Percentiles rank a stretch among this genome's conserved stretches.
Conservation (phyloP, 75 land plant genomes). For the Selaginella moellendorffii region DNA sequence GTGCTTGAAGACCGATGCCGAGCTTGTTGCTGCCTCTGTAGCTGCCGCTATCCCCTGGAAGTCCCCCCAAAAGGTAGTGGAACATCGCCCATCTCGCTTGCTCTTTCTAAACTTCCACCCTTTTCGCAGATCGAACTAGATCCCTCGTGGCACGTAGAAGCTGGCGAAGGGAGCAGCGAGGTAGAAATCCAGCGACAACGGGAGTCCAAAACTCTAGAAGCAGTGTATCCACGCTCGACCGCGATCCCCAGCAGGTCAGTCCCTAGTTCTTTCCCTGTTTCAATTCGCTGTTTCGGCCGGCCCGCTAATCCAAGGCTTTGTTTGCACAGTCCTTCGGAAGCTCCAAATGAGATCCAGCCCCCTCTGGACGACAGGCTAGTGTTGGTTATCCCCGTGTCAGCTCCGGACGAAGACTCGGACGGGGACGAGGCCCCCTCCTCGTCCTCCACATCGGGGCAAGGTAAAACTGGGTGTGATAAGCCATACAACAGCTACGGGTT, state of each 20-base stretch:
- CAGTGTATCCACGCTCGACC: constrained; percentile 65
- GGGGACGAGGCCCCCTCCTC: not conserved
- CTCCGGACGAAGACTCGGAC: not conserved
- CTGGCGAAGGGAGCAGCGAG: constrained; percentile 69
- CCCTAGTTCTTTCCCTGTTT: too few species aligned
- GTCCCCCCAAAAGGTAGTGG: constrained; percentile 40
- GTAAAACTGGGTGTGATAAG: too few species aligned
- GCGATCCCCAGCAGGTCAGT: constrained; percentile 62
- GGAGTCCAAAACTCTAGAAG: constrained; percentile 62
- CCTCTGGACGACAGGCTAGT: not conserved
- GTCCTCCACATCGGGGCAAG: too few species aligned
- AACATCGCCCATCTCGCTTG: constrained; percentile 10
- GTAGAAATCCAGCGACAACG: constrained; percentile 36
- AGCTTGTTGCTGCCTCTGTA: constrained; percentile 13
- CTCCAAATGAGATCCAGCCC: not conserved
- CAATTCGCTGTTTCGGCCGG: too few species aligned
- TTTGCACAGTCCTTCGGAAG: not conserved
- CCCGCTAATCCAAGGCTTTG: too few species aligned
- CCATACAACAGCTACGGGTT: too few species aligned
- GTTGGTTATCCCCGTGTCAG: not conserved
- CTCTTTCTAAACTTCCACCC: constrained; percentile 1
- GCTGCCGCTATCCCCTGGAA: constrained; percentile 36
- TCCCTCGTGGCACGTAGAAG: constrained; percentile 47
- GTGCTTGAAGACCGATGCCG: constrained; percentile 14
- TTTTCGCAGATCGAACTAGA: constrained; percentile 34